Conservation (phyloP, 2,329 filamentous ascomycete genomes). For the Cercospora sp. region DNA sequence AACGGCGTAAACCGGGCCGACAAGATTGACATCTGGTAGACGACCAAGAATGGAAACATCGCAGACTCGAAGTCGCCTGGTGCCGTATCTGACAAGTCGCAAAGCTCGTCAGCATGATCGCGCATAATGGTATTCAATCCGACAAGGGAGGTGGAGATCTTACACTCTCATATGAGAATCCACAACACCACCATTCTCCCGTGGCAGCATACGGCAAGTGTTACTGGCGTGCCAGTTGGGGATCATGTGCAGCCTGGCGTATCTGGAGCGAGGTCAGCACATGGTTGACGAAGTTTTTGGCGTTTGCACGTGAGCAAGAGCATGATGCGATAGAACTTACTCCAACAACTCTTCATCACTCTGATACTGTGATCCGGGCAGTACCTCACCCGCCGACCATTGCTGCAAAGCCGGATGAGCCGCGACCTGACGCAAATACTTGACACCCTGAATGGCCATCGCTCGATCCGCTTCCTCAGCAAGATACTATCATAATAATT, state of each 20-base stretch:
- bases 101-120: background rate
- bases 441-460: slow-evolving; percentile 26
- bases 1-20: slow-evolving; percentile 23
- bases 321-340: background rate
- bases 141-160: background rate
- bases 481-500: slow-evolving; percentile 19
- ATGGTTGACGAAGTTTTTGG: background rate
- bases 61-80: slow-evolving; percentile 29
- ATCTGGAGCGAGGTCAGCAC: background rate
- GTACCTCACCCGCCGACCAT: slow-evolving; percentile 22
- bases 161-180: slow-evolving; percentile 27
- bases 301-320: background rate
- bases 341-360: slow-evolving; percentile 25
- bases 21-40: slow-evolving; percentile 25
- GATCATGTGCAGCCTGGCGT: slow-evolving; percentile 21
- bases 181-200: slow-evolving; percentile 28
- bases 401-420: slow-evolving; percentile 22
- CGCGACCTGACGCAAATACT: slow-evolving; percentile 22
- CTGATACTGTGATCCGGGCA: slow-evolving; percentile 16
- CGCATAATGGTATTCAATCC: background rate
- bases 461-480: slow-evolving; percentile 23
- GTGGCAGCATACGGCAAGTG: slow-evolving; percentile 31
- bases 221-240: slow-evolving; percentile 27
- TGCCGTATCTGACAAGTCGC: slow-evolving; percentile 18
- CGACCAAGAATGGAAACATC: slow-evolving; percentile 27